Base-by-base conservation (phyloP, 768 basidiomycete species). In the Lactarius sanguifluus region DNA sequence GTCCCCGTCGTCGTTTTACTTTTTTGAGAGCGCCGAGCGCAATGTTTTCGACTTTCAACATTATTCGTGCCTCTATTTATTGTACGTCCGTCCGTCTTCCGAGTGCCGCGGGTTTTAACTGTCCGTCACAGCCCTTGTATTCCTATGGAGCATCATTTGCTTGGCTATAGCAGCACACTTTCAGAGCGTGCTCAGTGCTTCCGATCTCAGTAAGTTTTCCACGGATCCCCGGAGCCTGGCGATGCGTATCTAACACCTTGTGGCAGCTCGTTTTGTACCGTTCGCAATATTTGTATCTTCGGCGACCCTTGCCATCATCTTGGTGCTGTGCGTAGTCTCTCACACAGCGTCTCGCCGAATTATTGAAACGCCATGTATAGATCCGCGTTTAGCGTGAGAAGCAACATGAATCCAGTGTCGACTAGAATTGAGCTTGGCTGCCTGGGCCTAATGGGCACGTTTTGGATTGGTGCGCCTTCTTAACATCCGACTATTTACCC, bases 211-310 rank as follows among this genome's bases (percentile, higher is more conserved):
- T 93, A 75, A 74, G 88, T 74, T 15, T 47, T 8, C 60, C 40
- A 58, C 9, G 57, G 32, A 18, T 38, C 36, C 59, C n/a, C 50
- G 2, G n/a, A n/a, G n/a, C 38, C 50, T 18, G 23, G 5, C 34
- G 25, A 55, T 47, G 25, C 28, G 18, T 10, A 28, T 32, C 52
- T 64, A 38, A 70, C 59, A 61, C 59, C 43, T 63, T 55, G 55
- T 36, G 62, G 9, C 71, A 94, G 92, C 92, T 78, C 91, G 88
- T 79, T 94, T 93, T 74, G 87, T 94, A 45, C 92, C 92, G 20
- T 90, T 92, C 73, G 88, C 92, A 61, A 83, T 94, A 73, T 93
- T 93, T 71, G 90, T 92, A 54, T 90, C 87, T 72, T 81, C 82
- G 50, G 84, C 83, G 43, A 91, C 88, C 73, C 73, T 92, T 74